phyloP scores from a whole-genome alignment of 2,329 filamentous ascomycete species.

The Alternaria arborescens region DNA sequence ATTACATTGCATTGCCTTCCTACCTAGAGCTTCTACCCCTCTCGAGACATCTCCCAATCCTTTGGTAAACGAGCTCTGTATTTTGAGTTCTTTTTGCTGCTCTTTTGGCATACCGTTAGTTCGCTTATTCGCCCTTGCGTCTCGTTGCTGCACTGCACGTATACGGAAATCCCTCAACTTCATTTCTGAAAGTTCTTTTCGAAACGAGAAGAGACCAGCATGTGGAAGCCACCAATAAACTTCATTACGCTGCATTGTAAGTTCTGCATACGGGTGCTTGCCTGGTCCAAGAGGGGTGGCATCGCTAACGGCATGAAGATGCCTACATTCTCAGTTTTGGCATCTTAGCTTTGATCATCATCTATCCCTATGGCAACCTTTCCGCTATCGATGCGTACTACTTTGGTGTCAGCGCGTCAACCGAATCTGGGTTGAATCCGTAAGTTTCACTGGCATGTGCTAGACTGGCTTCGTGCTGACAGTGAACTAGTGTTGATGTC shows the following conservation, averaged over 20 bases:
- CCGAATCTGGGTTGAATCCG: constrained; percentile 93
- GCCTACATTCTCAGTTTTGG: constrained; percentile 79
- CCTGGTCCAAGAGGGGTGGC: background rate
- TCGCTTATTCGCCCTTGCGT: background rate
- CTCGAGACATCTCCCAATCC: background rate
- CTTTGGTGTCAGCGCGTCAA: constrained; percentile 82
- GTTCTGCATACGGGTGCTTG: constrained; percentile 3
- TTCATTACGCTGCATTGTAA: constrained; percentile 85
- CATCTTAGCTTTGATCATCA: constrained; percentile 78
- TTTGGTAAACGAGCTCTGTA: background rate
- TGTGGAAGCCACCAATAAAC: constrained; percentile 56
- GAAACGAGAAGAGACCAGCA: background rate
- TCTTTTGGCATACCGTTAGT: background rate
- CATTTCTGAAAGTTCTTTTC: background rate
- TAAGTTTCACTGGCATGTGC: constrained; percentile 30
- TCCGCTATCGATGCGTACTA: constrained; percentile 88
- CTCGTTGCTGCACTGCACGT: background rate
- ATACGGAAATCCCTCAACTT: constrained; percentile 2
- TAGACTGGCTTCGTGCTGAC: constrained; percentile 17
- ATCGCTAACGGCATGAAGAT: constrained; percentile 59
- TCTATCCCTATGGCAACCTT: constrained; percentile 73
- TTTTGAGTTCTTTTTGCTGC: constrained; percentile 1
- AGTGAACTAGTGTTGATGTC: constrained; percentile 54
- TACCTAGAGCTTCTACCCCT: background rate
- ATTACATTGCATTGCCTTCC: background rate